Percentiles rank a stretch among this genome's conserved stretches.
phyloP scores from a whole-genome alignment of 2,329 filamentous ascomycete species.

The Leptographium wingfieldii region DNA sequence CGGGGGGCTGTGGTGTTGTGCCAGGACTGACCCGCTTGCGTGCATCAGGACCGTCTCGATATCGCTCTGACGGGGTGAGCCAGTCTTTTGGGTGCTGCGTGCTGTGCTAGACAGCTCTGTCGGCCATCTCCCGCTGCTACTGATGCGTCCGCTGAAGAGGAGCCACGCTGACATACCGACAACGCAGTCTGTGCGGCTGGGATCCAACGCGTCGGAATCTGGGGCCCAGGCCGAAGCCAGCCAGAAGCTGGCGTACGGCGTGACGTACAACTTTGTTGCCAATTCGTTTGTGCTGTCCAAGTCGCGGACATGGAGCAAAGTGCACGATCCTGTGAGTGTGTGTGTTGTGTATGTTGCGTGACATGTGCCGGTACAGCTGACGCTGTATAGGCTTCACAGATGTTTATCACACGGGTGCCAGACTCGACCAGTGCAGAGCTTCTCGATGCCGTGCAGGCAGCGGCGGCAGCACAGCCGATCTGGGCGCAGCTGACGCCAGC shows the following conservation, averaged over 20 bases:
- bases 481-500: slow-evolving; percentile 63
- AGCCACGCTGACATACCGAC: neutral
- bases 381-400: slow-evolving; percentile 52
- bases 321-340: slow-evolving; percentile 48
- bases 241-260: slow-evolving; percentile 15
- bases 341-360: neutral
- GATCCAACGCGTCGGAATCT: neutral
- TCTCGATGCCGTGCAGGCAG: slow-evolving; percentile 62
- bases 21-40: neutral
- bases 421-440: slow-evolving; percentile 69
- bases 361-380: neutral
- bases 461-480: slow-evolving; percentile 58
- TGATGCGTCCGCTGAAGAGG: neutral
- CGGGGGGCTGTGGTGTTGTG: neutral
- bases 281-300: slow-evolving; percentile 61
- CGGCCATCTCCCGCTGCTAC: too few relatives aligned
- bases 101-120: too few relatives aligned
- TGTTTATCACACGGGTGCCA: slow-evolving; percentile 71
- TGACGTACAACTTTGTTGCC: slow-evolving; percentile 72
- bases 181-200: slow-evolving; percentile 1
- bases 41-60: neutral
- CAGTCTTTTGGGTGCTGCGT: too few relatives aligned
- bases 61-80: neutral
- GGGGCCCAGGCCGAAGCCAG: neutral
- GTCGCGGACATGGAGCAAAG: slow-evolving; percentile 60